phyloP scores from a whole-genome alignment of 305 asterid species.

The Fraxinus nigra region DNA sequence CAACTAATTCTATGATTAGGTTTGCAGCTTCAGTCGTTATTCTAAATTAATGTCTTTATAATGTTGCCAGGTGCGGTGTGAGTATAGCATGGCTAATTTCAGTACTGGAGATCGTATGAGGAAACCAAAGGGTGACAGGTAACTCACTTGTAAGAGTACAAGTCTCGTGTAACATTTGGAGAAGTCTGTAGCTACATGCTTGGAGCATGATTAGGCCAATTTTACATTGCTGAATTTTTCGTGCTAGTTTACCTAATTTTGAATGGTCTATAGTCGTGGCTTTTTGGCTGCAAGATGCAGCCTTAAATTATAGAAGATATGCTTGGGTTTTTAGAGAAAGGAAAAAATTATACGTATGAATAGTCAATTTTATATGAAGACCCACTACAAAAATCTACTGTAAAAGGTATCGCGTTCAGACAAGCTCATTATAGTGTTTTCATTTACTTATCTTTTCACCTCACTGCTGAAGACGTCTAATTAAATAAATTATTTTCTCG shows the following conservation, averaged over 20 bases:
- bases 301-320: not conserved
- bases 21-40: slow-evolving; percentile 13
- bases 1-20: slow-evolving; percentile 6
- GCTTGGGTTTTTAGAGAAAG: not conserved
- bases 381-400: not conserved
- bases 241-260: not conserved
- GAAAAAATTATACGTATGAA: not conserved
- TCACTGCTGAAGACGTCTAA: not conserved
- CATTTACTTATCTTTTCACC: not conserved
- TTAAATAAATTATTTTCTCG: not conserved
- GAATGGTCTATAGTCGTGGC: not conserved
- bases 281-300: not conserved
- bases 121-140: slow-evolving; percentile 95
- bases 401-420: not conserved
- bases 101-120: slow-evolving; percentile 95
- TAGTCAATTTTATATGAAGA: not conserved
- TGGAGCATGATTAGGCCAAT: not conserved
- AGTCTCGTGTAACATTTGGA: slow-evolving; percentile 11
- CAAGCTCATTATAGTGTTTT: not conserved
- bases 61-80: slow-evolving; percentile 73
- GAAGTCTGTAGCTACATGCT: not conserved
- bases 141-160: slow-evolving; percentile 13
- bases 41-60: slow-evolving; percentile 11
- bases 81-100: slow-evolving; percentile 97
- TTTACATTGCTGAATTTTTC: not conserved